phyloP scores from a whole-genome alignment of 192 early-diverging fungal species.

The Linnemannia hyalina region DNA sequence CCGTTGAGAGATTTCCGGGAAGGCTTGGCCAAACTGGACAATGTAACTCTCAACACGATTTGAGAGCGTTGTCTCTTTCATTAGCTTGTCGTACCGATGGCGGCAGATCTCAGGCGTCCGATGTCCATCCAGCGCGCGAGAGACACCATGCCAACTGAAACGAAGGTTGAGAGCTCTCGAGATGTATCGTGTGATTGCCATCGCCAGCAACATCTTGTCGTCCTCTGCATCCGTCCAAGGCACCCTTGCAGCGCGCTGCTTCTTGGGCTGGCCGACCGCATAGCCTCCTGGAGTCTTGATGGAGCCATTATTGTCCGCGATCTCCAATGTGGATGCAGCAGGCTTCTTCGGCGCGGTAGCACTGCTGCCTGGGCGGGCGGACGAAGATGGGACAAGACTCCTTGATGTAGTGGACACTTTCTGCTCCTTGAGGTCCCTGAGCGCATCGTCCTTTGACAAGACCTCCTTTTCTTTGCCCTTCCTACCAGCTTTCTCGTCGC shows the following conservation, averaged over 20 bases:
- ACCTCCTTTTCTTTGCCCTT: not conserved
- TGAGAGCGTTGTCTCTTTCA: slow-evolving; percentile 4
- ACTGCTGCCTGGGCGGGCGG: not conserved
- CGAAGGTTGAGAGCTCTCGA: slow-evolving; percentile 21
- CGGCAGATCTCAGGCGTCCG: slow-evolving; percentile 33
- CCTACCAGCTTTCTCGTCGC: not conserved
- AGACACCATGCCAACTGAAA: slow-evolving; percentile 39
- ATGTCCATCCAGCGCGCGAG: slow-evolving; percentile 1
- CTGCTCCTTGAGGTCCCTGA: not conserved
- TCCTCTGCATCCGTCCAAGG: slow-evolving; percentile 27
- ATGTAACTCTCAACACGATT: slow-evolving; percentile 30
- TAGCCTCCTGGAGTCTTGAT: not conserved
- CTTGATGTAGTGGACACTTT: not conserved
- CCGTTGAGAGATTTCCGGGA: slow-evolving; percentile 15
- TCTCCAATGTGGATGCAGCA: not conserved
- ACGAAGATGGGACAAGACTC: not conserved
- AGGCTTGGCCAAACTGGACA: slow-evolving; percentile 21
- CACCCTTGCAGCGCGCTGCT: slow-evolving; percentile 9
- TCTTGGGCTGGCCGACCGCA: slow-evolving; percentile 10
- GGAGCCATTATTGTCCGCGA: not conserved
- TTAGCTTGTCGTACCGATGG: slow-evolving; percentile 39
- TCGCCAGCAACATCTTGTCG: slow-evolving; percentile 21
- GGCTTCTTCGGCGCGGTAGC: not conserved
- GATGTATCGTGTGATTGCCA: slow-evolving; percentile 27
- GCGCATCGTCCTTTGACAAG: not conserved